Percentiles rank a stretch among this genome's conserved stretches.
phyloP scores from a whole-genome alignment of 1,284 basidiomycete species.

The Apiotrichum sp. region DNA sequence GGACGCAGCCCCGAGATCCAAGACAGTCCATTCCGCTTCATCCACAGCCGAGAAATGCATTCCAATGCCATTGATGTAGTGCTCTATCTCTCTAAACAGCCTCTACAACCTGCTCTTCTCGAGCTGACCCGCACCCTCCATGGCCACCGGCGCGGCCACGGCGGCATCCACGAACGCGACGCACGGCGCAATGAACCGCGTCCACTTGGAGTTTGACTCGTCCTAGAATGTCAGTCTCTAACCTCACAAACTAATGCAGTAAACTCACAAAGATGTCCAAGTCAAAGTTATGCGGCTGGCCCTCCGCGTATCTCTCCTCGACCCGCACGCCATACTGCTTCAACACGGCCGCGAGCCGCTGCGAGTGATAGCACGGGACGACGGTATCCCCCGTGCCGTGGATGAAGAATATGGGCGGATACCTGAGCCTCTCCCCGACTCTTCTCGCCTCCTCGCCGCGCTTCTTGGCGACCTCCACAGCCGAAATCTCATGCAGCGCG shows the following conservation, averaged over 20 bases:
- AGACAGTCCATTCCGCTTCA: too few species aligned
- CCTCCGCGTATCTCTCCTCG: constrained; percentile 15
- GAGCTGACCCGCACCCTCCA: too few species aligned
- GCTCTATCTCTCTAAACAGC: too few species aligned
- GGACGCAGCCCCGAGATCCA: too few species aligned
- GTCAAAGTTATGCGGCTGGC: constrained; percentile 23
- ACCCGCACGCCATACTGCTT: constrained; percentile 14
- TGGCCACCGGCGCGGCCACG: too few species aligned
- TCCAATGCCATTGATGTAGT: too few species aligned
- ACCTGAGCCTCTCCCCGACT: background rate
- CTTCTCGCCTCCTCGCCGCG: background rate
- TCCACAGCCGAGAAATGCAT: too few species aligned
- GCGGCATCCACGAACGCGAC: constrained; percentile 20
- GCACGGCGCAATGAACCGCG: constrained; percentile 20
- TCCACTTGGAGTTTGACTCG: constrained; percentile 19
- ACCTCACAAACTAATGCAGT: background rate
- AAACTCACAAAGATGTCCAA: constrained; percentile 21
- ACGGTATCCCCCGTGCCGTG: constrained; percentile 23
- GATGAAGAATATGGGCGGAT: constrained; percentile 27
- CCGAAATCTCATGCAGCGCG: background rate
- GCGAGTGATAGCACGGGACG: constrained; percentile 20
- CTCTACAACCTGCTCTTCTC: too few species aligned
- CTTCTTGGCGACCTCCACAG: background rate
- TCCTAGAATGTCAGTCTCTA: constrained; percentile 9
- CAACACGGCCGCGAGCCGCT: constrained; percentile 17